These are phyloP conservation scores for Coprinopsis cinerea DNA, from an alignment of 768 basidiomycete species.

Conservation along the genomic window DNA sequence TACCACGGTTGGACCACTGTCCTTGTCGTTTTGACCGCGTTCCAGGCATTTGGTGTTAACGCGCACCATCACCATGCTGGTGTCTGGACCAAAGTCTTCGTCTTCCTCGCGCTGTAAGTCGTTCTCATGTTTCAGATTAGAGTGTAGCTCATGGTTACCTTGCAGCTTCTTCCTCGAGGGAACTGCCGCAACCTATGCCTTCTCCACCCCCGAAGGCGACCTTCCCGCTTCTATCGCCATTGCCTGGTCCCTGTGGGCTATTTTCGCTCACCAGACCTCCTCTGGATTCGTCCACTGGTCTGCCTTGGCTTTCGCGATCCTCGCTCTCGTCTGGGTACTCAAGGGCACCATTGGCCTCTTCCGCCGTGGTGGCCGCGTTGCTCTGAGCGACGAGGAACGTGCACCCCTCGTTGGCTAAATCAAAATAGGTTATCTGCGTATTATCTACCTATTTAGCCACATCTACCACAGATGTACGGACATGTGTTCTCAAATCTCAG, in stretches of 20 bases:
- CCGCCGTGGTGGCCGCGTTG: conserved; percentile 45
- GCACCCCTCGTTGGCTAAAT: conserved; percentile 64
- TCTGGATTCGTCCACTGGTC: conserved; percentile 86
- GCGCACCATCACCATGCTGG: conserved; percentile 60
- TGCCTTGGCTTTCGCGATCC: conserved; percentile 77
- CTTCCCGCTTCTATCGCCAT: conserved; percentile 89
- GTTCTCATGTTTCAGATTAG: conserved; percentile 6
- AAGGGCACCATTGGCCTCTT: conserved; percentile 64
- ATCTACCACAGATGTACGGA: background rate
- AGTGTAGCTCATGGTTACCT: conserved; percentile 6
- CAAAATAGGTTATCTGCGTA: no score
- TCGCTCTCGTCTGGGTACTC: conserved; percentile 78
- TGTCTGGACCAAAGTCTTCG: conserved; percentile 91
- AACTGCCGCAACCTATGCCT: conserved; percentile 91
- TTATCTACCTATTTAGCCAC: conserved; percentile 1
- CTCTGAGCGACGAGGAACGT: conserved; percentile 82
- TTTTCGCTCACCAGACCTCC: conserved; percentile 70
- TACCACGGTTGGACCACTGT: conserved; percentile 93
- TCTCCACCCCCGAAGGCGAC: conserved; percentile 86
- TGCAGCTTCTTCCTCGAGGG: conserved; percentile 84
- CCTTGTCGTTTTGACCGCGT: conserved; percentile 73
- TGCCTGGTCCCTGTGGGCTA: conserved; percentile 89
- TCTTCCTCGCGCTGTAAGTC: conserved; percentile 82
- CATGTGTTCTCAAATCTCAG: background rate
- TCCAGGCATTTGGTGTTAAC: conserved; percentile 86